phyloP scores from a whole-genome alignment of 2,329 filamentous ascomycete genomes.

The Aspergillus puulaauensis region DNA sequence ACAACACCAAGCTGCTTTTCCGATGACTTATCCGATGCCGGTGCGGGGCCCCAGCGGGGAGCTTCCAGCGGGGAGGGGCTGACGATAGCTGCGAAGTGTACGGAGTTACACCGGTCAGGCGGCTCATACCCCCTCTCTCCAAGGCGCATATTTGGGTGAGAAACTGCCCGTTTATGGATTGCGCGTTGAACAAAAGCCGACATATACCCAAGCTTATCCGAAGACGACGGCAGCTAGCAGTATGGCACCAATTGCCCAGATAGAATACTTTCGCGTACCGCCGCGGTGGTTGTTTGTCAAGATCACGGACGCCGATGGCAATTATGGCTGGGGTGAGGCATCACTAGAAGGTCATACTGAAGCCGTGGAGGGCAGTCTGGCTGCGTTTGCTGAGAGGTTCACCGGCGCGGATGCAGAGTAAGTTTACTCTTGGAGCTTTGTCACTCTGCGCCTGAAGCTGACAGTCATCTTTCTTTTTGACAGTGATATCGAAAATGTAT shows the following conservation, averaged over 20 bases:
- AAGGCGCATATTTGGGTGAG: too few relatives aligned
- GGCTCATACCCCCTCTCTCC: too few relatives aligned
- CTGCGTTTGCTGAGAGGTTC: slow-evolving; percentile 44
- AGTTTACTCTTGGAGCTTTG: slow-evolving; percentile 35
- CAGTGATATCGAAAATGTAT: slow-evolving; percentile 78
- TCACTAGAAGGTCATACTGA: slow-evolving; percentile 73
- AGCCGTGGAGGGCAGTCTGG: slow-evolving; percentile 71
- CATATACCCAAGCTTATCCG: too few relatives aligned
- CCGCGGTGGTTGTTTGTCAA: slow-evolving; percentile 80
- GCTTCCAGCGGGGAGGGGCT: background rate
- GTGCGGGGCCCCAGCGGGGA: background rate
- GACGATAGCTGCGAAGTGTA: background rate
- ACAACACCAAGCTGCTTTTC: background rate
- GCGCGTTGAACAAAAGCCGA: background rate
- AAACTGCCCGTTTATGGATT: background rate
- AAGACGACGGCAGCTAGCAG: background rate
- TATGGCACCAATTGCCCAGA: slow-evolving; percentile 64
- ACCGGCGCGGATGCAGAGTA: slow-evolving; percentile 3
- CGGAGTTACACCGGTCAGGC: background rate
- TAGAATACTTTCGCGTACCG: slow-evolving; percentile 74
- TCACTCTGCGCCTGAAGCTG: slow-evolving; percentile 49
- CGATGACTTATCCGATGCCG: background rate
- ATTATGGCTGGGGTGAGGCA: slow-evolving; percentile 72
- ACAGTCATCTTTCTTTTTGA: slow-evolving; percentile 23
- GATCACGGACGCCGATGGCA: slow-evolving; percentile 66